phyloP scores from a whole-genome alignment of 495 filamentous ascomycete species.

The Aspergillus hancockii region DNA sequence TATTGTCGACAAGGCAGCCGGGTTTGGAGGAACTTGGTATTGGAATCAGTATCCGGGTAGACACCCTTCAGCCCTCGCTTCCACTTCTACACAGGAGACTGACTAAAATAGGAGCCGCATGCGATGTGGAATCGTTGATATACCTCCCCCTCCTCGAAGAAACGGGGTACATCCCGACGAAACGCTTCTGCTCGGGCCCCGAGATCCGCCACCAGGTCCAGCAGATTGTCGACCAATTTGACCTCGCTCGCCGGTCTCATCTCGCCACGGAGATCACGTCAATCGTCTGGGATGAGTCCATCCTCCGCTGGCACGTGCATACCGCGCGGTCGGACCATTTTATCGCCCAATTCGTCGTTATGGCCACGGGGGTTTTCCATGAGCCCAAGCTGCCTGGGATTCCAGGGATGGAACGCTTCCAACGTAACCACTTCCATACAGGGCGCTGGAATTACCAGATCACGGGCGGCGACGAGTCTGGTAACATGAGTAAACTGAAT shows the following conservation, averaged over 20 bases:
- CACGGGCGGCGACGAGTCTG: slow-evolving; percentile 44
- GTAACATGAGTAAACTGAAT: slow-evolving; percentile 30
- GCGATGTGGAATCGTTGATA: slow-evolving; percentile 32
- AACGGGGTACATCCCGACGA: slow-evolving; percentile 55
- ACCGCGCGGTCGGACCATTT: slow-evolving; percentile 6
- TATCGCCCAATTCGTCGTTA: slow-evolving; percentile 3
- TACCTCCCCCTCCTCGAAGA: slow-evolving; percentile 60
- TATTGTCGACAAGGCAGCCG: slow-evolving; percentile 46
- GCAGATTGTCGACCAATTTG: slow-evolving; percentile 35
- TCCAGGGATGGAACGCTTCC: slow-evolving; percentile 15
- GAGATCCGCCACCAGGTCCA: slow-evolving; percentile 32
- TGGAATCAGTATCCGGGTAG: slow-evolving; percentile 45
- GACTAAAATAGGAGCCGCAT: too few relatives aligned
- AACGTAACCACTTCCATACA: slow-evolving; percentile 35
- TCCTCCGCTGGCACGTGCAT: not conserved
- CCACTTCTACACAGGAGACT: too few relatives aligned
- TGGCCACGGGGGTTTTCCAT: slow-evolving; percentile 15
- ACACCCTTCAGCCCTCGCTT: too few relatives aligned
- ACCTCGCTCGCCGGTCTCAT: slow-evolving; percentile 2
- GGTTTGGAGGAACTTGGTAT: slow-evolving; percentile 54
- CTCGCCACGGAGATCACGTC: slow-evolving; percentile 1
- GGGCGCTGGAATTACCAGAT: slow-evolving; percentile 37
- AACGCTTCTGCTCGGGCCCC: slow-evolving; percentile 25
- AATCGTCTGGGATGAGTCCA: not conserved
- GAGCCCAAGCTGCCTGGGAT: slow-evolving; percentile 28